Conservation (phyloP, 495 filamentous ascomycete genomes). For the Parathielavia appendiculata region DNA sequence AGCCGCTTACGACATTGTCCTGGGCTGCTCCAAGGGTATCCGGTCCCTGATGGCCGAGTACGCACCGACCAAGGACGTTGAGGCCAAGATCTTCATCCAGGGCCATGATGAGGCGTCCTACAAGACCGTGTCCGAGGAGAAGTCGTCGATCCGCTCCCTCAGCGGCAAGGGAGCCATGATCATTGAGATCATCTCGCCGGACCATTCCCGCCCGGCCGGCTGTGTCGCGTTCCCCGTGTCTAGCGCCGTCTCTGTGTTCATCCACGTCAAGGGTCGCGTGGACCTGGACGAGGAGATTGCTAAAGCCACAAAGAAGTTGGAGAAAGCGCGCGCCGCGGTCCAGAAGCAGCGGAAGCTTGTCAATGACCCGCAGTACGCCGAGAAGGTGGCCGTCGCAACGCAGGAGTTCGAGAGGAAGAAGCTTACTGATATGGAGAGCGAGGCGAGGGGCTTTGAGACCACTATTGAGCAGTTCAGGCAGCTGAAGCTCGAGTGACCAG, state of each 20-base stretch:
- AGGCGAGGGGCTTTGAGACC: not conserved
- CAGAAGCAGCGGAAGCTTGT: constrained; percentile 2
- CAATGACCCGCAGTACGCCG: not conserved
- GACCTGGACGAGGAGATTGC: not conserved
- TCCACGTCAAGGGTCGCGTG: not conserved
- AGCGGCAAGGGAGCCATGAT: not conserved
- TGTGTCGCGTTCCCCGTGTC: constrained; percentile 1
- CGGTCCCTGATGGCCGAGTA: constrained; percentile 2
- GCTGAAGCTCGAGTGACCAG: not conserved
- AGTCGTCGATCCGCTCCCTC: not conserved
- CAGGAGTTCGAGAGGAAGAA: not conserved
- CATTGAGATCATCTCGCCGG: not conserved
- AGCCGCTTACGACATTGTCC: not conserved
- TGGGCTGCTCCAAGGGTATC: constrained; percentile 3
- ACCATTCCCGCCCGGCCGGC: not conserved
- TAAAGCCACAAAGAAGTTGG: not conserved
- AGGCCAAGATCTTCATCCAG: not conserved
- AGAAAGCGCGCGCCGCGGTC: not conserved
- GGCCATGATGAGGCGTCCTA: not conserved
- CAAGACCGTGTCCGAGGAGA: not conserved
- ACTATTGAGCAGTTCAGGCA: constrained; percentile 2
- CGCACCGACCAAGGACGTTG: not conserved
- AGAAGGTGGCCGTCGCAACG: not conserved
- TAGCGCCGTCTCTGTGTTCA: not conserved
- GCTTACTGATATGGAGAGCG: constrained; percentile 2